Percentiles rank a stretch among this genome's conserved stretches.
These are phyloP conservation scores for Kazachstania africana DNA, from an alignment of 805 yeast species.

Conservation along the genomic window DNA sequence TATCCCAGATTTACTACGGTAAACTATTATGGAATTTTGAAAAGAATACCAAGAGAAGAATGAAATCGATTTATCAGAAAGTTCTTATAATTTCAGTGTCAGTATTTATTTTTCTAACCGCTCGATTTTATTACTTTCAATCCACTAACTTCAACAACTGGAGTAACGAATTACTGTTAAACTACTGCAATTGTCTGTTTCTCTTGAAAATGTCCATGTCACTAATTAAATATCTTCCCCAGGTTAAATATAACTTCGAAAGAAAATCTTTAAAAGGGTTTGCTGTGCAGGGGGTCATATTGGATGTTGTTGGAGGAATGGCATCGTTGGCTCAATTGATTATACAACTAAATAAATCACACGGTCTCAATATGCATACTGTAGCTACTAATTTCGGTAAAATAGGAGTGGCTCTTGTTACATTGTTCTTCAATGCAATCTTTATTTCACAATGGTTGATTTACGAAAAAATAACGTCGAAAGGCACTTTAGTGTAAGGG, in stretches of 20 bases:
- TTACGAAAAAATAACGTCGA: constrained; percentile 5
- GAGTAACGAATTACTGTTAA: constrained; percentile 14
- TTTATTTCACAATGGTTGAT: constrained; percentile 30
- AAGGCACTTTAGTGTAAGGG: no score
- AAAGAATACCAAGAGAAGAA: constrained; percentile 12
- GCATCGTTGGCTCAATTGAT: constrained; percentile 21
- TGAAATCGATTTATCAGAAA: constrained; percentile 15
- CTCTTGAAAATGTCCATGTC: constrained; percentile 36
- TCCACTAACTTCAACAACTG: constrained; percentile 7
- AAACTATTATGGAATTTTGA: constrained; percentile 27
- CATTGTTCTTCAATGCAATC: constrained; percentile 28
- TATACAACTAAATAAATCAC: constrained; percentile 12
- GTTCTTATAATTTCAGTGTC: constrained; percentile 9
- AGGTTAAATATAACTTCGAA: constrained; percentile 65
- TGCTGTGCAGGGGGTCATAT: constrained; percentile 44
- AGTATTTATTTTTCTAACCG: constrained; percentile 7
- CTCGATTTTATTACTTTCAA: constrained; percentile 7
- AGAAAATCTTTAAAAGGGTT: constrained; percentile 79
- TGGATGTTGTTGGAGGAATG: constrained; percentile 30
- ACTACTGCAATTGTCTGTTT: constrained; percentile 18
- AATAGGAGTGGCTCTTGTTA: constrained; percentile 29
- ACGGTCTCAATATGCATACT: constrained; percentile 12
- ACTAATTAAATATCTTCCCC: constrained; percentile 57
- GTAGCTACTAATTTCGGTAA: constrained; percentile 30
- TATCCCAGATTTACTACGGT: constrained; percentile 32